Conservation (phyloP, 2,329 filamentous ascomycete species). For the Colletotrichum lindemuthianum region DNA sequence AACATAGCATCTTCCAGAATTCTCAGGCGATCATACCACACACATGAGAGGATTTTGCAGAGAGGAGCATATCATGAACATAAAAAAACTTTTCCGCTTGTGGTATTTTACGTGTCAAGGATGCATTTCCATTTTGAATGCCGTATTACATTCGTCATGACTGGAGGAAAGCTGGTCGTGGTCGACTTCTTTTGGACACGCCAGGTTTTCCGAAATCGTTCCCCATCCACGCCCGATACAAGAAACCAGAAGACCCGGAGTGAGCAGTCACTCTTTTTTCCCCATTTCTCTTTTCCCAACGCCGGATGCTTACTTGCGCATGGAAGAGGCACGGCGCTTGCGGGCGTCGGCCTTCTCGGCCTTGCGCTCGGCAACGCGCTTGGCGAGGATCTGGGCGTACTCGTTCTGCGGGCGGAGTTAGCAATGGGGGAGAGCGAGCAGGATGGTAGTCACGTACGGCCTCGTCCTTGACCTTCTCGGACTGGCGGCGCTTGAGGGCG, state of each 20-base stretch:
- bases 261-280: slow-evolving; percentile 16
- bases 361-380: slow-evolving; percentile 97
- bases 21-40: not conserved
- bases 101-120: slow-evolving; percentile 39
- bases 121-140: slow-evolving; percentile 48
- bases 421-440: slow-evolving; percentile 36
- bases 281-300: slow-evolving; percentile 42
- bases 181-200: not conserved
- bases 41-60: not conserved
- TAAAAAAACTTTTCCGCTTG: slow-evolving; percentile 31
- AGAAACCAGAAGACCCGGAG: slow-evolving; percentile 51
- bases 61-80: not conserved
- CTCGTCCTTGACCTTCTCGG: slow-evolving; percentile 98
- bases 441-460: slow-evolving; percentile 74
- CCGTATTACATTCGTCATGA: slow-evolving; percentile 50
- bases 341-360: slow-evolving; percentile 90
- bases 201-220: slow-evolving; percentile 40
- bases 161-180: slow-evolving; percentile 18
- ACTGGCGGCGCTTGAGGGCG: slow-evolving; percentile 97
- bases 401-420: slow-evolving; percentile 76
- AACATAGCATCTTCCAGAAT: too few species aligned
- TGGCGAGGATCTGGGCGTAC: slow-evolving; percentile 94
- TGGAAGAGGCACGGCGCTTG: slow-evolving; percentile 97
- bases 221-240: slow-evolving; percentile 51
- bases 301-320: slow-evolving; percentile 78